Conservation (phyloP, 768 basidiomycete species). For the Antrodiella citrinella region DNA sequence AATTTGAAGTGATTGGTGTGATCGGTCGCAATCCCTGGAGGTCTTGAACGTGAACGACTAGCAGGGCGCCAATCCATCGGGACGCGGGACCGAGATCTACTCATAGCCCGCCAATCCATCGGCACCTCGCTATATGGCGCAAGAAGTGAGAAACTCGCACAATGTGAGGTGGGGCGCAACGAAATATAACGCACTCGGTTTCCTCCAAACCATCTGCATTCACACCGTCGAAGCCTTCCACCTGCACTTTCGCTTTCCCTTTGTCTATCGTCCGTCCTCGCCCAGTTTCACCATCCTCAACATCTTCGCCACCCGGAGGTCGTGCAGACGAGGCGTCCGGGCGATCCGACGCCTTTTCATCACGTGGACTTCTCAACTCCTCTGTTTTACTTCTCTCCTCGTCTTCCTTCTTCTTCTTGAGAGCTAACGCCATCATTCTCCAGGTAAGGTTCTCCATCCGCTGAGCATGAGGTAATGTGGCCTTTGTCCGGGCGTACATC, state of each 20-base stretch:
- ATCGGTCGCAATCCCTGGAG: slow-evolving; percentile 34
- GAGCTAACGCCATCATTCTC: slow-evolving; percentile 95
- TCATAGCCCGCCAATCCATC: slow-evolving; percentile 94
- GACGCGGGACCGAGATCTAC: slow-evolving; percentile 82
- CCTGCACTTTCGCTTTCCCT: slow-evolving; percentile 69
- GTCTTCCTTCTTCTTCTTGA: slow-evolving; percentile 83
- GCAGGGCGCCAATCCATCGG: slow-evolving; percentile 88
- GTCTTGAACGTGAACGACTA: slow-evolving; percentile 71
- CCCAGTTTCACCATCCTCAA: slow-evolving; percentile 22
- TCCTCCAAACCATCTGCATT: slow-evolving; percentile 58
- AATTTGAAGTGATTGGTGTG: slow-evolving; percentile 23
- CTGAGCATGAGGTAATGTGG: slow-evolving; percentile 83
- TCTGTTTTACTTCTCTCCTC: slow-evolving; percentile 32
- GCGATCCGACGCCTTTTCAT: slow-evolving; percentile 12
- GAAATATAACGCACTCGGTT: slow-evolving; percentile 50
- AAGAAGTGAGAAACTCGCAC: slow-evolving; percentile 12
- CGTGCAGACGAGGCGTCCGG: slow-evolving; percentile 10
- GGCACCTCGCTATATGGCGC: slow-evolving; percentile 30
- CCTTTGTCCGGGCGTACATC: slow-evolving; percentile 88
- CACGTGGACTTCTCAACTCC: slow-evolving; percentile 12
- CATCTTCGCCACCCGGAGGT: not conserved
- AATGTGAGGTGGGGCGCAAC: slow-evolving; percentile 14
- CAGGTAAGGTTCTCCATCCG: slow-evolving; percentile 98
- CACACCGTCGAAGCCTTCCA: slow-evolving; percentile 74
- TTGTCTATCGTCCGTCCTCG: slow-evolving; percentile 75